phyloP scores from a whole-genome alignment of 169 alveolate genomes.

The Eimeria praecox region DNA sequence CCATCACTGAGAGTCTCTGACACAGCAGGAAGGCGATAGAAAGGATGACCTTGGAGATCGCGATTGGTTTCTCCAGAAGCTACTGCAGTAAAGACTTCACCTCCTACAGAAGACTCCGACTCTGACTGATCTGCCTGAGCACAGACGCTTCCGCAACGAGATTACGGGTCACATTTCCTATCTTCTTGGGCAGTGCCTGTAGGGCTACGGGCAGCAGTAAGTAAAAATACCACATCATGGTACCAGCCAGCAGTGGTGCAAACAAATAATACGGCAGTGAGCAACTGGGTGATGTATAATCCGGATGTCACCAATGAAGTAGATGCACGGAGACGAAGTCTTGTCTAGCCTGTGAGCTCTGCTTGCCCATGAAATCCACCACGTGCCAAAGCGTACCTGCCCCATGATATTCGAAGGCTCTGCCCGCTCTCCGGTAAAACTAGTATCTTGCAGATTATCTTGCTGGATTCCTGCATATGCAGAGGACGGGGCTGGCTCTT shows the following conservation, averaged over 20 bases:
- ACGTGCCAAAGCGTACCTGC: neutral
- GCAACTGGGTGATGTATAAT: neutral
- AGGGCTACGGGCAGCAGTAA: neutral
- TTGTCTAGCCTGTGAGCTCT: neutral
- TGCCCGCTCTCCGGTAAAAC: neutral
- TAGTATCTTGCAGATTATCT: neutral
- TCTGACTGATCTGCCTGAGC: conserved; percentile 1
- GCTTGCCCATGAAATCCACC: neutral
- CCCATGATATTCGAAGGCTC: neutral
- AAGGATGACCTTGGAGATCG: neutral
- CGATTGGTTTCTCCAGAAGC: neutral
- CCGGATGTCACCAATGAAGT: neutral
- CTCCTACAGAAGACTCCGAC: neutral
- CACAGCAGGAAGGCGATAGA: neutral
- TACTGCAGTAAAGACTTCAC: neutral
- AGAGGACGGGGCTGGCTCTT: neutral
- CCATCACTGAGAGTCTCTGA: neutral
- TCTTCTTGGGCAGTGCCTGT: neutral
- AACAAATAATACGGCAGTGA: neutral
- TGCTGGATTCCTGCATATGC: neutral
- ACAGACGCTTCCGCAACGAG: neutral
- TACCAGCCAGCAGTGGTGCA: neutral
- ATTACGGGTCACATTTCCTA: neutral
- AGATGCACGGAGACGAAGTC: neutral
- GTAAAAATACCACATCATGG: neutral